A percentile compares a stretch with the other conserved stretches of the same genome.
Conservation (phyloP, 192 early-diverging fungal genomes). For the Backusella psychrophila region DNA sequence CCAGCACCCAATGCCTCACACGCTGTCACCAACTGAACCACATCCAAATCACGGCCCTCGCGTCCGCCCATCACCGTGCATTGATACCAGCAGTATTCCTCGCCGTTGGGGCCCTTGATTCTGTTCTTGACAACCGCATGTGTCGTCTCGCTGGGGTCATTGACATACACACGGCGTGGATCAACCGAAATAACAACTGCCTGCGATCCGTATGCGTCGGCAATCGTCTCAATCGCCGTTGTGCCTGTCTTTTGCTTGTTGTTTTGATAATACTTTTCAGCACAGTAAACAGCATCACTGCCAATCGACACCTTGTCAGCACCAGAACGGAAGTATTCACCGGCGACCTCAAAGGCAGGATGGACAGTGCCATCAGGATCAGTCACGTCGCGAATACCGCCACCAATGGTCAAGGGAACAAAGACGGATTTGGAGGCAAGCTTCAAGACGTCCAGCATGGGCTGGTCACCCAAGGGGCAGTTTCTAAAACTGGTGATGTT, state of each 20-base stretch:
- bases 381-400: slow-evolving; percentile 91
- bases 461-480: slow-evolving; percentile 83
- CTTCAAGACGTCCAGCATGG: slow-evolving; percentile 94
- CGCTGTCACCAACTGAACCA: slow-evolving; percentile 82
- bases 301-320: slow-evolving; percentile 99
- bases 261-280: slow-evolving; percentile 75
- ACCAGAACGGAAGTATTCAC: slow-evolving; percentile 97
- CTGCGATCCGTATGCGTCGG: slow-evolving; percentile 91
- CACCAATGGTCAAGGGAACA: slow-evolving; percentile 99
- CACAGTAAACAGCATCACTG: slow-evolving; percentile 98
- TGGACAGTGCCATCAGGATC: slow-evolving; percentile 81
- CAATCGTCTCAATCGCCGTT: slow-evolving; percentile 95
- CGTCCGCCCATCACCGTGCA: slow-evolving; percentile 98
- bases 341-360: slow-evolving; percentile 95
- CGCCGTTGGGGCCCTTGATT: slow-evolving; percentile 86
- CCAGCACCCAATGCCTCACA: slow-evolving; percentile 93
- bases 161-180: slow-evolving; percentile 91
- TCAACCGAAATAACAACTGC: slow-evolving; percentile 99
- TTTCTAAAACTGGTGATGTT: slow-evolving; percentile 99
- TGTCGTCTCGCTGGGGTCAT: slow-evolving; percentile 63
- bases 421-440: slow-evolving; percentile 89
- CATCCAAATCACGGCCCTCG: slow-evolving; percentile 94
- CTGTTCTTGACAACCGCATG: slow-evolving; percentile 76
- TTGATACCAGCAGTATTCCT: slow-evolving; percentile 98
- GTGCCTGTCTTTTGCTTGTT: slow-evolving; percentile 57